These are phyloP conservation scores for Arthrobotrys megalospora DNA, from an alignment of 2,329 filamentous ascomycete species.

Conservation along the genomic window DNA sequence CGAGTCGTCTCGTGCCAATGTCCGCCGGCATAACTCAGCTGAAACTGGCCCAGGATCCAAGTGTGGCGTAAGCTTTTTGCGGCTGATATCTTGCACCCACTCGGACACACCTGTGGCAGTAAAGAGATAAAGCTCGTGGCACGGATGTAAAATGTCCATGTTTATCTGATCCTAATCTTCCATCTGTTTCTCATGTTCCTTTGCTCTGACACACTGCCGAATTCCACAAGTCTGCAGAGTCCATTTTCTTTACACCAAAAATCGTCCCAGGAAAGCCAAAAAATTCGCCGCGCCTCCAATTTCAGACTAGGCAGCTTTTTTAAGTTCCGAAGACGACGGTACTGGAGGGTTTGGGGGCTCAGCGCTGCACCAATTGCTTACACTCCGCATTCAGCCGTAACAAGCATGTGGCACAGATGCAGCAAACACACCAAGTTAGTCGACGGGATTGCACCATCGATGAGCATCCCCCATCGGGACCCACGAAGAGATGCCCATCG, in stretches of 20 bases:
- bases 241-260: not conserved
- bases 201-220: not conserved
- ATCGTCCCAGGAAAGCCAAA: no score
- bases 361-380: no score
- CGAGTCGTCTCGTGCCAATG: no score
- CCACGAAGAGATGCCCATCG: not conserved
- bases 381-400: no score
- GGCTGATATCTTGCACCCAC: no score
- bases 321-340: no score
- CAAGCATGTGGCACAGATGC: not conserved
- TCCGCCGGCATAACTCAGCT: not conserved
- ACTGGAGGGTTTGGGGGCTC: no score
- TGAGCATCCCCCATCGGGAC: slow-evolving; percentile 6
- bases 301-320: no score
- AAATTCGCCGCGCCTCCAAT: no score
- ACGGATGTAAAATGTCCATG: not conserved
- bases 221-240: not conserved
- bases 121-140: not conserved
- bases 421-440: slow-evolving; percentile 3
- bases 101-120: no score
- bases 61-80: no score
- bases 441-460: not conserved
- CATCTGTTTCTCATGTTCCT: not conserved
- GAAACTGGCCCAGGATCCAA: not conserved
- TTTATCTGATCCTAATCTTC: slow-evolving; percentile 5